phyloP scores from a whole-genome alignment of 305 asterid genomes.

The Fraxinus ornus region DNA sequence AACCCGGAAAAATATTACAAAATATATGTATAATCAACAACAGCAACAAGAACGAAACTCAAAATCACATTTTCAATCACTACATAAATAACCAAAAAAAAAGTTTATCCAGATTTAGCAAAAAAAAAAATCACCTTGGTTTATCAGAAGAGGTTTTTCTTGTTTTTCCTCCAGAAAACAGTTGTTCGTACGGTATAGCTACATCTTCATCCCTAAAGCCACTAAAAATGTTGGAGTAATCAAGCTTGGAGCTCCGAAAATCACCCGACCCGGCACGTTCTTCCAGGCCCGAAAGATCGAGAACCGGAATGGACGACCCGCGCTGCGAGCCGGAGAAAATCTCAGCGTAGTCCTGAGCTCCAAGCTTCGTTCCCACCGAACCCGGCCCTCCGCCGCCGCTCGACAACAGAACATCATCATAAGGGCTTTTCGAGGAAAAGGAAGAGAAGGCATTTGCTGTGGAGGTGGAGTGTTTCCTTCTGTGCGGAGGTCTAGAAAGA shows the following conservation, averaged over 20 bases:
- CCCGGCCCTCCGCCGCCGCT: conserved; percentile 21
- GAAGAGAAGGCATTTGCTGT: conserved; percentile 37
- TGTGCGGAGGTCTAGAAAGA: conserved; percentile 57
- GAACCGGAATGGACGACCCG: conserved; percentile 70
- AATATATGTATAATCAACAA: background rate
- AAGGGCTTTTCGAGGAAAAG: conserved; percentile 55
- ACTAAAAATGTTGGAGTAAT: conserved; percentile 73
- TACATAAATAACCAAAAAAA: background rate
- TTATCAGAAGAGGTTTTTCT: conserved; percentile 16
- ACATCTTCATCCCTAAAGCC: conserved; percentile 53
- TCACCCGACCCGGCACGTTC: conserved; percentile 35
- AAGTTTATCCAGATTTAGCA: background rate
- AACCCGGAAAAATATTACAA: background rate
- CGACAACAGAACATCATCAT: conserved; percentile 63
- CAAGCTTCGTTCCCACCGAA: conserved; percentile 18
- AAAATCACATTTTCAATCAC: background rate
- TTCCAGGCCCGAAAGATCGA: conserved; percentile 64
- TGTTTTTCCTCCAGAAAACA: conserved; percentile 33
- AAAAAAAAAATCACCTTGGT: conserved; percentile 27
- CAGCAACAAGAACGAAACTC: background rate
- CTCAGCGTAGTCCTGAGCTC: conserved; percentile 61
- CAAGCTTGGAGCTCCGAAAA: conserved; percentile 42
- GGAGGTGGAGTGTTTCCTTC: conserved; percentile 46
- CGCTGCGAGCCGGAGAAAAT: conserved; percentile 52
- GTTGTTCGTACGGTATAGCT: conserved; percentile 55